These are phyloP conservation scores for Lentithecium fluviatile DNA, from an alignment of 495 filamentous ascomycete genomes.

Conservation along the genomic window DNA sequence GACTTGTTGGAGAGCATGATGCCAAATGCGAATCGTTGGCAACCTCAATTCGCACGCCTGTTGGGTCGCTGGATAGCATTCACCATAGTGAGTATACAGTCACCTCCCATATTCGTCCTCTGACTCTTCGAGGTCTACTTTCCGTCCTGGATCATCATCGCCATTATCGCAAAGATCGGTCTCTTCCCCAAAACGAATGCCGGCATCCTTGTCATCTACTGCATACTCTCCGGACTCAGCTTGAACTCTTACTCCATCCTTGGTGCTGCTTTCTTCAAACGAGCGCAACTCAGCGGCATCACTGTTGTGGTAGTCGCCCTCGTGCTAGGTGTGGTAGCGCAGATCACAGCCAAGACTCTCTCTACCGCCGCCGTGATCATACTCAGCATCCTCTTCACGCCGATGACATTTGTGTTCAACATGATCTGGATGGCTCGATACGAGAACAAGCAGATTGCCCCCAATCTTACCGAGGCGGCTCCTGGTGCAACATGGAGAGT, in stretches of 20 bases:
- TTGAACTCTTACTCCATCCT: conserved; percentile 69
- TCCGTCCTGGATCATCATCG: conserved; percentile 68
- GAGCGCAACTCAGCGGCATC: conserved; percentile 75
- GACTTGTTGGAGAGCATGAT: conserved; percentile 82
- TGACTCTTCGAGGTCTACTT: conserved; percentile 52
- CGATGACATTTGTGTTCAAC: conserved; percentile 75
- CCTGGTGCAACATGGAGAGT: conserved; percentile 61
- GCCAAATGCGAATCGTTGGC: conserved; percentile 62
- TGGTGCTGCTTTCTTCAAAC: conserved; percentile 70
- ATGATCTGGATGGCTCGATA: conserved; percentile 66
- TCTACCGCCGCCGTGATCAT: conserved; percentile 58
- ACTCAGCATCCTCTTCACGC: conserved; percentile 69
- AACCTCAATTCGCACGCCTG: conserved; percentile 66
- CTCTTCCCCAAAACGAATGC: conserved; percentile 62
- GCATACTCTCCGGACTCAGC: conserved; percentile 62
- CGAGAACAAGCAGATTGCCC: conserved; percentile 55
- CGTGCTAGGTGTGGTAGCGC: conserved; percentile 66
- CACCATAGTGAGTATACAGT: conserved; percentile 40
- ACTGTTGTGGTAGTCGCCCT: conserved; percentile 62
- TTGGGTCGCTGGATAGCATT: conserved; percentile 68
- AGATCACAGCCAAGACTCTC: conserved; percentile 55
- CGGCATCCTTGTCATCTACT: conserved; percentile 61
- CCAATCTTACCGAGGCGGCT: conserved; percentile 56
- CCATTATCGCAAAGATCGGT: conserved; percentile 57
- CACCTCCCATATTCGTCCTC: background rate